Base-by-base conservation (phyloP, 768 basidiomycete species). In the Peribolospora baueri region DNA sequence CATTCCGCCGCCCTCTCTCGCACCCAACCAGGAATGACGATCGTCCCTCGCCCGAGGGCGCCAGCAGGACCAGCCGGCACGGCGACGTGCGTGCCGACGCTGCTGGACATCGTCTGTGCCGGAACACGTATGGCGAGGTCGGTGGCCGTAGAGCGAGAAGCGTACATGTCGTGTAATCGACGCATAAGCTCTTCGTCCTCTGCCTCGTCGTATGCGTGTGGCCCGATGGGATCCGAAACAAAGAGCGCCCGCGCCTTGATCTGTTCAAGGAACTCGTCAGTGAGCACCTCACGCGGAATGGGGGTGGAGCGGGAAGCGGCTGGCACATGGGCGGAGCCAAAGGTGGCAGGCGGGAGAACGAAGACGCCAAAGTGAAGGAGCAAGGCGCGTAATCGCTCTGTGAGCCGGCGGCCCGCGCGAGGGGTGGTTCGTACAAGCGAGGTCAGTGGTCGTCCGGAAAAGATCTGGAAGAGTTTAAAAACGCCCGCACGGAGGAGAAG, bases 21-120 rank as follows among this genome's bases (percentile, higher is more conserved):
- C 46, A 98, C 74, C 93, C 93, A 98, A 3, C 91, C 91, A 1
- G 91, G 91, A 48, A 97, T 76, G 48, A 84, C 71, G 49, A 93
- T 66, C 0, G 80, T 85, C 0, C 83, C 80, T 25, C 25, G 25
- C 25, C 25, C 25, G 25, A 9, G 72, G 69, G 60, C 78, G 79
- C 42, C 39, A 10, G 60, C 51, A 62, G 82, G 80, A 9, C 75
- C 70, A 3, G 68, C 64, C 5, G 84, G 81, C 39, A 82, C 81
- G 11, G 72, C 68, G 25, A 85, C 81, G 3, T 72, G 74, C 68
- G 85, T 74, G 5, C 73, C 74, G 47, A 87, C 67, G 58, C 84
- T 76, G 4, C 80, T 81, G 5, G 84, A 81, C 14, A 78, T 81
- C 6, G 85, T 85, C 65, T 84, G 73, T 25, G 25, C 25, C 25